Conservation (phyloP, 2,329 filamentous ascomycete genomes). For the Clonostachys byssicola region DNA sequence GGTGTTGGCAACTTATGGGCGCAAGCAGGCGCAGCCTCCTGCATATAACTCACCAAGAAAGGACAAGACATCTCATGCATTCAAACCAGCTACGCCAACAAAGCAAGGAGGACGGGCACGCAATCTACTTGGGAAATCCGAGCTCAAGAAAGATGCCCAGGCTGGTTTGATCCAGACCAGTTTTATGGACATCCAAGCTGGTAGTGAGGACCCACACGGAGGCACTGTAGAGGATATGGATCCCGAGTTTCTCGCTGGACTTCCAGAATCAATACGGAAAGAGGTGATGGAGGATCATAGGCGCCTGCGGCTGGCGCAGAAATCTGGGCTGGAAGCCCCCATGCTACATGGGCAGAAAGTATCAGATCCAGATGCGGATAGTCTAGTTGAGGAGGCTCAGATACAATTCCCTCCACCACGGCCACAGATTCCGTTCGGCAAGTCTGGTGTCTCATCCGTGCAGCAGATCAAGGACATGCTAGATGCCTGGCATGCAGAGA, state of each 20-base stretch:
- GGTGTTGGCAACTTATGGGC: conserved; percentile 67
- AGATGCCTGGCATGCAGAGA: conserved; percentile 71
- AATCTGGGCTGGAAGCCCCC: conserved; percentile 40
- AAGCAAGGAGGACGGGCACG: conserved; percentile 48
- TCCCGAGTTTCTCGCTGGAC: conserved; percentile 71
- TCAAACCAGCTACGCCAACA: conserved; percentile 57
- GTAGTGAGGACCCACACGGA: conserved; percentile 15
- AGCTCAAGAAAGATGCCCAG: conserved; percentile 47
- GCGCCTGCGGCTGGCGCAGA: conserved; percentile 51
- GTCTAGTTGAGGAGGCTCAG: conserved; percentile 29
- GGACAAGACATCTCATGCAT: conserved; percentile 43
- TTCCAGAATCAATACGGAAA: conserved; percentile 74
- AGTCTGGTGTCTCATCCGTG: conserved; percentile 31
- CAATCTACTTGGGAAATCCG: conserved; percentile 34
- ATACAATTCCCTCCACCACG: conserved; percentile 43
- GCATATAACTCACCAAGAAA: conserved; percentile 52
- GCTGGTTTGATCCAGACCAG: conserved; percentile 69
- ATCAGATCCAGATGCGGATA: conserved; percentile 4
- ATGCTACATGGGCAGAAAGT: not conserved
- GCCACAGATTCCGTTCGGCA: conserved; percentile 39
- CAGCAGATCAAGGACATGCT: conserved; percentile 71
- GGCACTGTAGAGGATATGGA: conserved; percentile 51
- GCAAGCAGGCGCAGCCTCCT: conserved; percentile 23
- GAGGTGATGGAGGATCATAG: conserved; percentile 75
- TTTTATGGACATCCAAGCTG: conserved; percentile 48